These are phyloP conservation scores for Diaporthe capsici DNA, from an alignment of 2,329 filamentous ascomycete species.

Conservation along the genomic window DNA sequence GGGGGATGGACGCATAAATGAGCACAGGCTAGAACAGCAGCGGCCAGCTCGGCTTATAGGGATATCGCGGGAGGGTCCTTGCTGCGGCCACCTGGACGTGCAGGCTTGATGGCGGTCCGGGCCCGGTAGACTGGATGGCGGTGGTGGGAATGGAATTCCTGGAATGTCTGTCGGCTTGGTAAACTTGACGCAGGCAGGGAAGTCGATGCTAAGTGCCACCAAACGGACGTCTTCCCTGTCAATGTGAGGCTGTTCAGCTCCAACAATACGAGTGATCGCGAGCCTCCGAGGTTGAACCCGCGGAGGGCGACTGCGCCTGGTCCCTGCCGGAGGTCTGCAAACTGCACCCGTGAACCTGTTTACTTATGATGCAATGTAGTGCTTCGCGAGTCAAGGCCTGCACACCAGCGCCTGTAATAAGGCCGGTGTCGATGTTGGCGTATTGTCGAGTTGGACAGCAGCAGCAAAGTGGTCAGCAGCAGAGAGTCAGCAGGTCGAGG, in stretches of 20 bases:
- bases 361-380: constrained; percentile 3
- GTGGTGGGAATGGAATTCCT: constrained; percentile 2
- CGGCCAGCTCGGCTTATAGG: constrained; percentile 28
- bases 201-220: constrained; percentile 18
- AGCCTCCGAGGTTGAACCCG: neutral
- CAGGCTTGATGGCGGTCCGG: constrained; percentile 19
- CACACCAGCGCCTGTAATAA: neutral
- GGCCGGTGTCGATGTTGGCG: neutral
- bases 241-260: constrained; percentile 30
- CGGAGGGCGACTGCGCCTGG: neutral
- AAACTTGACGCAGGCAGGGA: constrained; percentile 25
- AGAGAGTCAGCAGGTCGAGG: neutral
- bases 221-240: constrained; percentile 16
- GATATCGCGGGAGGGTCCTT: constrained; percentile 28
- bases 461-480: neutral
- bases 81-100: constrained; percentile 2
- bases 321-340: neutral
- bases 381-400: constrained; percentile 9
- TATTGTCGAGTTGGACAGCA: neutral
- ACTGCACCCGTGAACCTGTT: neutral
- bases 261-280: constrained; percentile 1
- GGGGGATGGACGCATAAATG: constrained; percentile 1
- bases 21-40: constrained; percentile 31
- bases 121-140: neutral
- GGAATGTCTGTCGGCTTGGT: neutral